phyloP scores from a whole-genome alignment of 257 asterid genomes.

The Thymus quinquecostatus region DNA sequence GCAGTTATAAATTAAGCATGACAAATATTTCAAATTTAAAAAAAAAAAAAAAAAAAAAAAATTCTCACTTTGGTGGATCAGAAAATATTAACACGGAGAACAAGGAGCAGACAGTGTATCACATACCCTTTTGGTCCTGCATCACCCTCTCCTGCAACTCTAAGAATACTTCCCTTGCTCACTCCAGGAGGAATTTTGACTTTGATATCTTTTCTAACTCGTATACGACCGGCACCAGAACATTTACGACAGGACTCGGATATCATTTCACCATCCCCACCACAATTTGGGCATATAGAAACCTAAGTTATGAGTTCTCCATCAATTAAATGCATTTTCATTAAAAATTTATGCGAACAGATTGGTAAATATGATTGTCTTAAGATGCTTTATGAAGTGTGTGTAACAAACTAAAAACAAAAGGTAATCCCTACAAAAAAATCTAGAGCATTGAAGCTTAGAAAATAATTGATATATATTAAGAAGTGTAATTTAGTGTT shows the following conservation, averaged over 20 bases:
- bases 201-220: conserved; percentile 87
- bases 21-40: conserved; percentile 9
- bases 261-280: conserved; percentile 95
- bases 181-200: conserved; percentile 99
- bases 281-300: conserved; percentile 96
- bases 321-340: conserved; percentile 30
- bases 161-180: conserved; percentile 93
- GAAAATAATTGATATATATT: neutral
- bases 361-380: neutral
- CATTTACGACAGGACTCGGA: conserved; percentile 95
- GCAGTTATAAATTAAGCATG: conserved; percentile 26
- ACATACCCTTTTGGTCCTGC: conserved; percentile 96
- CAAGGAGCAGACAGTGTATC: conserved; percentile 7
- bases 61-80: conserved; percentile 11
- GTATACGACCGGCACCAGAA: conserved; percentile 88
- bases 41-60: neutral
- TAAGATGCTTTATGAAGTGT: conserved; percentile 3
- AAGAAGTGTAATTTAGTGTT: conserved; percentile 3
- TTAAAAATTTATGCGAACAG: conserved; percentile 18
- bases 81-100: conserved; percentile 20
- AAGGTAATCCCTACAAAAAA: neutral
- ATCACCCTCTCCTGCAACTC: conserved; percentile 99
- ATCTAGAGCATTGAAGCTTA: neutral
- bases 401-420: conserved; percentile 9
- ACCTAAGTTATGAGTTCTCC: conserved; percentile 52